These are phyloP conservation scores for Leccinum incarnatum DNA, from an alignment of 768 basidiomycete genomes.

Conservation along the genomic window DNA sequence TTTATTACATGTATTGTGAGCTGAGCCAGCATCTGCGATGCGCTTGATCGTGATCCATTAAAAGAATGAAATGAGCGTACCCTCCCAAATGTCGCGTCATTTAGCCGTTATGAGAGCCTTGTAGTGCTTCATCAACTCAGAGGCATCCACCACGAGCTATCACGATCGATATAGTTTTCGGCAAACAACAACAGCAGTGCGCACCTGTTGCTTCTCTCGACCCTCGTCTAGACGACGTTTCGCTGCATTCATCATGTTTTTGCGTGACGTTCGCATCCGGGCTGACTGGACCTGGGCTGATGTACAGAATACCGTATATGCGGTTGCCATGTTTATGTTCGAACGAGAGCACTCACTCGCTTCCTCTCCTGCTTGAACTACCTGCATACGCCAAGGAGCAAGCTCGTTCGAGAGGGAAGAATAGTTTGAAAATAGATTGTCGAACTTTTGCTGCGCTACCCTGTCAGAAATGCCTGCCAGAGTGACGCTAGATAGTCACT, in stretches of 20 bases:
- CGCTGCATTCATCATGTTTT: slow-evolving; percentile 32
- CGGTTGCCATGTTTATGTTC: not conserved
- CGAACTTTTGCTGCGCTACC: slow-evolving; percentile 21
- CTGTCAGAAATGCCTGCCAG: slow-evolving; percentile 5
- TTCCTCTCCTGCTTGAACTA: slow-evolving; percentile 32
- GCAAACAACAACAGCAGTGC: not conserved
- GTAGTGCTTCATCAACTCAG: slow-evolving; percentile 40
- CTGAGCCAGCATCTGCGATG: not conserved
- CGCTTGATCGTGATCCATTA: not conserved
- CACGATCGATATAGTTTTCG: not conserved
- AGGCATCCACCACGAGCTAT: slow-evolving; percentile 39
- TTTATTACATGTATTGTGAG: not conserved
- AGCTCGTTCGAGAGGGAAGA: slow-evolving; percentile 32
- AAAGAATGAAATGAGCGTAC: slow-evolving; percentile 6
- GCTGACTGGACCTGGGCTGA: slow-evolving; percentile 33
- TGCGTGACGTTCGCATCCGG: slow-evolving; percentile 35
- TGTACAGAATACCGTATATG: slow-evolving; percentile 4
- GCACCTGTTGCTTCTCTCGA: slow-evolving; percentile 39
- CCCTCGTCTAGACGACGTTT: slow-evolving; percentile 35
- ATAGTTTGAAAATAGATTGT: slow-evolving; percentile 22
- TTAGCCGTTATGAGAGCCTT: slow-evolving; percentile 34
- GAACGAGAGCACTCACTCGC: slow-evolving; percentile 27
- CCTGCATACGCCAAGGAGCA: slow-evolving; percentile 28
- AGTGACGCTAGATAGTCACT: not conserved
- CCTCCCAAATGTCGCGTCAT: slow-evolving; percentile 16